Evolutionary conservation across 2,329 filamentous ascomycete genomes (phyloP), one percentile per base, ranked within the genome.

Genomic region (Penicillium fuscoglaucum): DNA sequence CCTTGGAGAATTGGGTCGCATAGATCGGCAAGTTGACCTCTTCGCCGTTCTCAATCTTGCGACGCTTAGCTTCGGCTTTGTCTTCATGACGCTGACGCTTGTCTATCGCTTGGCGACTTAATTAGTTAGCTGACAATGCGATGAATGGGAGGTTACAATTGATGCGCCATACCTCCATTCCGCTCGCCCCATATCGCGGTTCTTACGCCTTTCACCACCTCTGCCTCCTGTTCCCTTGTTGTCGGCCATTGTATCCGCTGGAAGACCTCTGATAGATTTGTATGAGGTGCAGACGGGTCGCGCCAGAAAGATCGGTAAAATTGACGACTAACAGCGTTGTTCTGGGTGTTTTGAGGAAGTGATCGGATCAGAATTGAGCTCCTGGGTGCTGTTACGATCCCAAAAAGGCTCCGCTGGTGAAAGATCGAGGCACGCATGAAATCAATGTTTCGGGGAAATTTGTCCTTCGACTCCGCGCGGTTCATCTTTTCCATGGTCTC

Each of bases 131-230:
- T 24, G 48, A 57, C 66, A 33, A 33, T 33, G 31, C 33, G 62
- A 60, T 39, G 35, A 52, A 55, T 28, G 47, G 28, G 28, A 51
- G 49, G 51, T 43, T 13, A 9, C 6, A 31, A 46, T 37, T 40
- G 48, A 53, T 31, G 26, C 40, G 64, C 65, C 83, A 72, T 79
- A 89, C 87, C 82, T 82, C 76, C 84, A 87, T 72, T 87, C 86
- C 61, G 78, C 80, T 74, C 87, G 79, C 68, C 87, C 87, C 84
- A 88, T 78, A 83, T 88, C 84, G 74, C 80, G 80, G 72, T 84
- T 87, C 83, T 85, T 86, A 82, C 79, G 78, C 72, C 76, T 71
- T 66, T 72, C 70, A 72, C 71, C 70, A 68, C 69, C 62, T 65
- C 66, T 63, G 31, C 72, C 70, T 66, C 59, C 60, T 70, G 66